phyloP scores from a whole-genome alignment of 2,329 filamentous ascomycete species.

The Nannizziopsis barbatae region DNA sequence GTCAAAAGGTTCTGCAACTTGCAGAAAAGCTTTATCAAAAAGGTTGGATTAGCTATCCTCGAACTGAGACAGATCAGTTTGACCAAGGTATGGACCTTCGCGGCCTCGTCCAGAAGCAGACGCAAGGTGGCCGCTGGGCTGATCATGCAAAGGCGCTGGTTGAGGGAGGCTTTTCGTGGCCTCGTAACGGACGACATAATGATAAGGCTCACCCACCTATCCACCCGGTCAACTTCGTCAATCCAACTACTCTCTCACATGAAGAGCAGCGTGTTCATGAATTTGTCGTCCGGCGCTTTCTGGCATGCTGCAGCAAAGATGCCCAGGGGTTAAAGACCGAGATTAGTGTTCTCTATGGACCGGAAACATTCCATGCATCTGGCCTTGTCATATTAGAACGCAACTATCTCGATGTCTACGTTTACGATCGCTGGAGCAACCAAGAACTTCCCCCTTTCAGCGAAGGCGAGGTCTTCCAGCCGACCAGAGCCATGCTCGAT shows the following conservation, averaged over 20 bases:
- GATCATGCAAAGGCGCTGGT: slow-evolving; percentile 56
- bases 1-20: slow-evolving; percentile 71
- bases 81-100: slow-evolving; percentile 78
- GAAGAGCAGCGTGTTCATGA: slow-evolving; percentile 74
- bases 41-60: slow-evolving; percentile 93
- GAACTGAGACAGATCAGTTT: slow-evolving; percentile 94
- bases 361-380: slow-evolving; percentile 69
- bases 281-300: slow-evolving; percentile 80
- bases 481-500: slow-evolving; percentile 74
- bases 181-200: slow-evolving; percentile 74
- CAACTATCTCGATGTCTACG: slow-evolving; percentile 91
- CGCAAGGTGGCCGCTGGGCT: slow-evolving; percentile 65
- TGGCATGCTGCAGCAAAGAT: slow-evolving; percentile 92
- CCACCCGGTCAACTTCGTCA: slow-evolving; percentile 81
- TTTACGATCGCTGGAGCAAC: slow-evolving; percentile 93
- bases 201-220: slow-evolving; percentile 97
- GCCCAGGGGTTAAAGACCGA: slow-evolving; percentile 78
- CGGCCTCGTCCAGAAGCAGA: slow-evolving; percentile 71
- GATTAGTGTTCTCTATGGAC: slow-evolving; percentile 71
- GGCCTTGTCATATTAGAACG: slow-evolving; percentile 75
- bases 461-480: slow-evolving; percentile 71
- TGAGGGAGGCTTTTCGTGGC: slow-evolving; percentile 66
- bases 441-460: slow-evolving; percentile 71
- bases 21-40: slow-evolving; percentile 85
- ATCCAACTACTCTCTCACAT: slow-evolving; percentile 45